Evolutionary conservation across 257 asterid genomes (phyloP), one percentile per base, ranked within the genome.

Genomic region (Anisodus tanguticus): DNA sequence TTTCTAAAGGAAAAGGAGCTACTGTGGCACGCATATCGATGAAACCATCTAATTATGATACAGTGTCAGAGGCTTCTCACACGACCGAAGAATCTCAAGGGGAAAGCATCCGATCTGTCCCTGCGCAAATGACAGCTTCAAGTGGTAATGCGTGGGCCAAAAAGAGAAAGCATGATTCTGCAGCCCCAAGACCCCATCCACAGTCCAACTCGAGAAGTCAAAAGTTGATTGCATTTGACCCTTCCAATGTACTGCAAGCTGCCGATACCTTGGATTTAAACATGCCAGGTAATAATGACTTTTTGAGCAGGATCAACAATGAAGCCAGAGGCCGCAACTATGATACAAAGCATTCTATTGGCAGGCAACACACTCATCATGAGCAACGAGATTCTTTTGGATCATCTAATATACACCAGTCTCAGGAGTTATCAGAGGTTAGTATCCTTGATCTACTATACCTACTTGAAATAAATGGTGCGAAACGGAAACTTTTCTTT

Each of bases 61-160:
- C 99, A 3, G 89, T 88, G 57, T 95, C 99, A 0, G 96, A 95
- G 83, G 87, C 91, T 68, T 93, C 99, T 9, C 97, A 93, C 80
- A 77, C 76, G 78, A 90, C 97, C 0, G 89, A 88, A 57, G 92
- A 87, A 80, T 93, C 98, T 54, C 89, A 90, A 16, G 90, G 63
- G 1, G 88, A 93, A 43, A 94, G 93, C 84, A 85, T 87, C 35
- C 91, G 86, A 13, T 91, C 98, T 0, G 89, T 93, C 66, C 98
- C 99, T 0, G 87, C 82, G 13, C 91, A 89, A 53, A 86, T 86
- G 69, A 62, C 91, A 22, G 83, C 88, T 45, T 95, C 94, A 9
- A 85, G 80, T 47, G 79, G 90, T 41, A 88, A 90, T 66, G 88
- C 88, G 49, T 92, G 94, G 95, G 92, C 89, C 9, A 90, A 90